Evolutionary conservation across 2,329 filamentous ascomycete species (phyloP), one percentile per base, ranked within the genome.

Genomic region (Sporothrix schenckii): DNA sequence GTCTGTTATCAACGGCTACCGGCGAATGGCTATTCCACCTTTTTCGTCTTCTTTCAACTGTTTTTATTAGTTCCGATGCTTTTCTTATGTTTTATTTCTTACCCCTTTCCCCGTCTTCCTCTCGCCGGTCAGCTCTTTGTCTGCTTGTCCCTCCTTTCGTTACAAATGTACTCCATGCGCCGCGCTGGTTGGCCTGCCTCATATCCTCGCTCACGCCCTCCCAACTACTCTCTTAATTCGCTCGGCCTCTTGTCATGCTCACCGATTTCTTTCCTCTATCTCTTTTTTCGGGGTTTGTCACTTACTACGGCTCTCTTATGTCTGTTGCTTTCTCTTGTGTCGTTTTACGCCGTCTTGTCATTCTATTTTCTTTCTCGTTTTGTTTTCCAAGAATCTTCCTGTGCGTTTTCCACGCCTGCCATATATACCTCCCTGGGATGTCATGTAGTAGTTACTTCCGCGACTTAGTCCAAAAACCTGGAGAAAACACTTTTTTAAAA

Each of bases 391-490:
- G 41, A 24, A 39, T 41, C n/a, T 49, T 68, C 54, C 61, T 27
- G 16, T 27, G 54, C 56, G 34, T 61, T 50, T 27, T 47, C 53
- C 61, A 56, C 44, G 21, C 58, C 14, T 54, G 41, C 53, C 34
- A 69, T 71, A 69, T 69, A 69, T 71, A 69, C 66, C 70, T 71
- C 47, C 24, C 41, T 56, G 69, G 69, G 54, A 63, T 50, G 58
- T 66, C 34, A 47, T 66, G 65, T 66, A 60, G 60, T 63, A 66
- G 58, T 54, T 66, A 50, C 47, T 66, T 66, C 63, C 53, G 52
- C 19, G 52, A 34, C 39, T 67, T 54, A 19, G 56, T 47, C 4
- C 14, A 21, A 65, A 65, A 53, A 41, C 49, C 50, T 44, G 50
- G 50, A 54, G 50, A 54, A 67, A 67, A 67, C 21, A 44, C 24